Base-by-base conservation (phyloP, 352 stramenopile genomes). In the Globisporangium megalacanthum region DNA sequence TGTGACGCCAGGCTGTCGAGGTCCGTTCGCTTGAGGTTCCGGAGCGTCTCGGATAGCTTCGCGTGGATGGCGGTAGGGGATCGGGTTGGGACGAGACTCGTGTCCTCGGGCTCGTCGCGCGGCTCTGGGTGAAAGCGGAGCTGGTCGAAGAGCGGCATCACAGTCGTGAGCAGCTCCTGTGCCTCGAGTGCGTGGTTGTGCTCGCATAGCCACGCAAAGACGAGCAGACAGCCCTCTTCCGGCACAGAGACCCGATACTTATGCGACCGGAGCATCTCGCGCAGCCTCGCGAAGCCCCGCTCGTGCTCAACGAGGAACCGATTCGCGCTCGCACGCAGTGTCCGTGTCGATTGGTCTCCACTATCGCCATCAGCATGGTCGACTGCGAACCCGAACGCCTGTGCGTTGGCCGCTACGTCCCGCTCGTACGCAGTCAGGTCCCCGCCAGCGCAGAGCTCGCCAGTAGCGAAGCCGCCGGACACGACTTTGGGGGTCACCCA, bases 201-300 rank as follows among this genome's bases (percentile, higher is more conserved):
- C 31, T 62, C 58, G 7, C n/a, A 47, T 0, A 69, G 58, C 62
- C 62, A 69, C 11, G 58, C 49, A 14, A 60, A 66, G 17, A 55
- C 62, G 25, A 69, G 35, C 58, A 69, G 39, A 29, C 49, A 58
- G 7, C 52, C 62, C 56, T 70, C 63, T 49, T 70, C 63, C 0
- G 63, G 53, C 0, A 56, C 49, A 2, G 59, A 29, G 19, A 66
- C 47, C 9, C 58, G 58, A 50, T 70, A 66, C 13, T 33, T 50
- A 15, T 49, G 56, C n/a, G 63, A 61, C 37, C 62, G 53, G n/a
- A 70, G 59, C 19, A 64, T 41, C 31, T 63, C 39, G 6, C 22
- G 35, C 31, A 56, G 36, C 39, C 17, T 56, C 42, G 41, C 17
- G n/a, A 47, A 37, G 8, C 41, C 51, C 2, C 20, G 48, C 46